Conservation (phyloP, 352 stramenopile genomes). For the Phytopythium boreale region DNA sequence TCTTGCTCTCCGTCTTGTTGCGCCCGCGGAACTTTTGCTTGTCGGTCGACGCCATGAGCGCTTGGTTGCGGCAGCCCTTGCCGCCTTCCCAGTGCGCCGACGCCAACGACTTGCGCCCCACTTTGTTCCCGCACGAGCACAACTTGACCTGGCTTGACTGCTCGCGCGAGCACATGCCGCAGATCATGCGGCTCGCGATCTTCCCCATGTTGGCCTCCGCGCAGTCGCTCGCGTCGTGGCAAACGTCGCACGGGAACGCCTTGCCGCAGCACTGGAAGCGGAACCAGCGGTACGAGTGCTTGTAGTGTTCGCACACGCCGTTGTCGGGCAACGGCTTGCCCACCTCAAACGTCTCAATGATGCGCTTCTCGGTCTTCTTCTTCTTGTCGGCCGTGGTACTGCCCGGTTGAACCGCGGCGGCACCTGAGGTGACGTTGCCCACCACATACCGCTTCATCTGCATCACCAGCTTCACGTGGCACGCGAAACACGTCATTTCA, state of each 20-base stretch:
- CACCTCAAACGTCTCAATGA: conserved; percentile 53
- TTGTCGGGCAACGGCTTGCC: conserved; percentile 70
- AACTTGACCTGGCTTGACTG: conserved; percentile 72
- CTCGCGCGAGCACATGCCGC: conserved; percentile 78
- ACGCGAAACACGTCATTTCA: conserved; percentile 70
- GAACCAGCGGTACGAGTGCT: conserved; percentile 79
- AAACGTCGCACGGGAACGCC: conserved; percentile 78
- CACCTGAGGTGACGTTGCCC: conserved; percentile 10
- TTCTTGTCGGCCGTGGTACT: conserved; percentile 19
- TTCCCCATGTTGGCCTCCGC: conserved; percentile 64
- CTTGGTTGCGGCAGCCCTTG: conserved; percentile 58
- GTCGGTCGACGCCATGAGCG: conserved; percentile 60
- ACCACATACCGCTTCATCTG: conserved; percentile 58
- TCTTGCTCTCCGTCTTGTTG: conserved; percentile 83
- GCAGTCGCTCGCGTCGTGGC: conserved; percentile 74
- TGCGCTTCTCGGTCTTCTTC: conserved; percentile 33
- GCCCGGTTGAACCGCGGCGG: background rate
- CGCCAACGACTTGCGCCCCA: conserved; percentile 41
- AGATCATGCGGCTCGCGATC: conserved; percentile 83
- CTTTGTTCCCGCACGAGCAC: conserved; percentile 72
- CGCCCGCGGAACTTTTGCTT: conserved; percentile 70
- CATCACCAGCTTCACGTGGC: conserved; percentile 75
- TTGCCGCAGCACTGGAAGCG: conserved; percentile 86
- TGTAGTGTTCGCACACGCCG: conserved; percentile 76
- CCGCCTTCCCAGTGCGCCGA: conserved; percentile 78